Evolutionary conservation across 768 basidiomycete genomes (phyloP), one percentile per base, ranked within the genome.

Genomic region (Boletus tomentosulus): DNA sequence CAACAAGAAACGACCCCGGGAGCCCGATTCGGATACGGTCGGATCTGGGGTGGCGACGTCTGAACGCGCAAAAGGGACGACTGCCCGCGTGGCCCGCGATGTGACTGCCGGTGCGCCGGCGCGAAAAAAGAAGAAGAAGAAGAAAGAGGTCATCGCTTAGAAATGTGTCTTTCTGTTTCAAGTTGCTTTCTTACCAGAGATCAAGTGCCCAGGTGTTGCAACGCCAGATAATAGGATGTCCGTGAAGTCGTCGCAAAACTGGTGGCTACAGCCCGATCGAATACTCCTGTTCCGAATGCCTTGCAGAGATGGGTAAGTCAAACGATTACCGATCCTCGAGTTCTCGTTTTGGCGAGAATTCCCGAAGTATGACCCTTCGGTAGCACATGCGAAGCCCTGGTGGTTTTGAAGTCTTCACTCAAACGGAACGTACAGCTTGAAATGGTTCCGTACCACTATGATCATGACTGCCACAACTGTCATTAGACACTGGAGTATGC

Each of bases 111-210:
- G 50, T 11, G 58, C 54, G 6, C 56, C 57, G 0, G 55, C 61
- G 1, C 61, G 59, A 15, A 69, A 67, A 28, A 66, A 57, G 53
- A 63, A 56, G 55, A 68, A 57, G 53, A 64, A 59, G 12, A 56
- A 59, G 19, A 61, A 53, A 35, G 42, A 6, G 28, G 31, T 19
- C 9, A 4, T 30, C 8, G 43, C 11, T 45, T 27, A 45, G 28
- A 27, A 15, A 13, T 15, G 22, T 15, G 37, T n/a, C 16, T 37
- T n/a, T n/a, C 37, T 37, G 33, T 34, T 34, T 34, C 13, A 34
- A 12, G 33, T 22, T 24, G 16, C 19, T 7, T 11, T 7, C 41
- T 37, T 16, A 37, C 16, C 35, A 16, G 12, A 25, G 22, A 13
- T 13, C 13, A 7, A 13, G 16, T 37, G 15, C 11, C 19, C 10